phyloP scores from a whole-genome alignment of 1,284 basidiomycete species.

The Melampsora larici-populina region DNA sequence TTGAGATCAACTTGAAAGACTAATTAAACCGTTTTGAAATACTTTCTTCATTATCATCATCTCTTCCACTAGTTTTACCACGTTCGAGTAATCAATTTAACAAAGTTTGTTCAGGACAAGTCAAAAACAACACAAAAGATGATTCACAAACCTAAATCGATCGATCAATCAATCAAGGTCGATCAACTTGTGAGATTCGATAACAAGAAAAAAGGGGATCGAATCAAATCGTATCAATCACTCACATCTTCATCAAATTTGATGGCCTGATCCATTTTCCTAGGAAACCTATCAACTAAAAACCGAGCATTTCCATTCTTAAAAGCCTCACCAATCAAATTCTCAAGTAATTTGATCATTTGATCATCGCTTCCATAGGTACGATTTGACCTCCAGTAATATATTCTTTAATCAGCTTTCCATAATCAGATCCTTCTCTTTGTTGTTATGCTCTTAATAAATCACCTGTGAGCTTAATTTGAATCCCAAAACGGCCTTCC shows the following conservation, averaged over 20 bases:
- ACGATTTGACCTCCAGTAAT: conserved; percentile 94
- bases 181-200: conserved; percentile 20
- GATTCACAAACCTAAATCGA: conserved; percentile 69
- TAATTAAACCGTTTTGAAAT: conserved; percentile 93
- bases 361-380: conserved; percentile 94
- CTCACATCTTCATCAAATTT: conserved; percentile 84
- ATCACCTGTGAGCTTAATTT: too few relatives aligned
- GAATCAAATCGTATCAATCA: conserved; percentile 37
- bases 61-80: conserved; percentile 87
- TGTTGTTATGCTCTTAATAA: conserved; percentile 90
- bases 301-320: conserved; percentile 73
- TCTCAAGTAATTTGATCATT: conserved; percentile 89
- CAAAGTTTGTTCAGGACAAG: conserved; percentile 87
- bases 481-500: too few relatives aligned
- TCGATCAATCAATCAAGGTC: background rate
- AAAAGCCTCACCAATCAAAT: conserved; percentile 72
- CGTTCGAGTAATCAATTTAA: conserved; percentile 78
- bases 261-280: conserved; percentile 96
- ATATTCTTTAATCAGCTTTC: conserved; percentile 78
- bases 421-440: conserved; percentile 78
- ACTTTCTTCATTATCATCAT: conserved; percentile 92
- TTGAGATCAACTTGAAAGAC: conserved; percentile 50
- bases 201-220: conserved; percentile 6
- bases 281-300: conserved; percentile 94
- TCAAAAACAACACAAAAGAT: conserved; percentile 78